These are phyloP conservation scores for Didymella arachidicola DNA, from an alignment of 2,329 filamentous ascomycete genomes.

Conservation along the genomic window DNA sequence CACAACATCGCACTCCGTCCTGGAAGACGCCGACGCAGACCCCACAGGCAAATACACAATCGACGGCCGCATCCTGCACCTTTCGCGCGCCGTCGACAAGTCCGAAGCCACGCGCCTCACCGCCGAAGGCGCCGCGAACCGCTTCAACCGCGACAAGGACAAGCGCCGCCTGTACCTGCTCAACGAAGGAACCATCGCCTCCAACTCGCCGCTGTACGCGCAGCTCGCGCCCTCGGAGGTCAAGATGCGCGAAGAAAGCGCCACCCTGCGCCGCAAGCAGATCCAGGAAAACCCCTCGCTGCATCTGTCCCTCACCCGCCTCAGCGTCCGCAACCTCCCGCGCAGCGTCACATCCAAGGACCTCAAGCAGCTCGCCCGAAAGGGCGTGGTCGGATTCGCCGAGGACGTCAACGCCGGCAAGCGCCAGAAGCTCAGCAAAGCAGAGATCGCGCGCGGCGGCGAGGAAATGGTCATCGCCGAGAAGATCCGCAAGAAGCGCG, in stretches of 20 bases:
- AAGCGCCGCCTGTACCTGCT: conserved; percentile 90
- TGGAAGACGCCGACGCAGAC: conserved; percentile 86
- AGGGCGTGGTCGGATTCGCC: conserved; percentile 94
- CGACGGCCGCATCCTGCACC: conserved; percentile 84
- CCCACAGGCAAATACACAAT: conserved; percentile 86
- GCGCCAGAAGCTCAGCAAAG: conserved; percentile 82
- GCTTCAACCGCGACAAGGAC: conserved; percentile 78
- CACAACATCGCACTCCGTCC: conserved; percentile 70
- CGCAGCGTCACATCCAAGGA: conserved; percentile 83
- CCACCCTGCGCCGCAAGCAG: conserved; percentile 84
- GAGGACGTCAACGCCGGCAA: conserved; percentile 82
- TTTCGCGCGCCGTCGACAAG: conserved; percentile 85
- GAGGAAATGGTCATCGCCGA: conserved; percentile 84
- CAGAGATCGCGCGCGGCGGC: conserved; percentile 82
- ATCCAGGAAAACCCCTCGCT: conserved; percentile 91
- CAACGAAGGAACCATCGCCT: conserved; percentile 81
- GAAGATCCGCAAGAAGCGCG: conserved; percentile 77
- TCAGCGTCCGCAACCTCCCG: conserved; percentile 91
- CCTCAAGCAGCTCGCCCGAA: conserved; percentile 86
- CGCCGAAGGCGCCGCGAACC: conserved; percentile 68
- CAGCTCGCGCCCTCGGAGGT: conserved; percentile 80
- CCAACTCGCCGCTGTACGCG: conserved; percentile 78
- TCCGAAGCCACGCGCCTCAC: conserved; percentile 79
- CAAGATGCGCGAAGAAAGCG: conserved; percentile 86
- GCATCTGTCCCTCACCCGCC: conserved; percentile 85